Evolutionary conservation across 1,139 yeast genomes (phyloP).

Genomic region (Keqinozyma sinolaborantium): DNA sequence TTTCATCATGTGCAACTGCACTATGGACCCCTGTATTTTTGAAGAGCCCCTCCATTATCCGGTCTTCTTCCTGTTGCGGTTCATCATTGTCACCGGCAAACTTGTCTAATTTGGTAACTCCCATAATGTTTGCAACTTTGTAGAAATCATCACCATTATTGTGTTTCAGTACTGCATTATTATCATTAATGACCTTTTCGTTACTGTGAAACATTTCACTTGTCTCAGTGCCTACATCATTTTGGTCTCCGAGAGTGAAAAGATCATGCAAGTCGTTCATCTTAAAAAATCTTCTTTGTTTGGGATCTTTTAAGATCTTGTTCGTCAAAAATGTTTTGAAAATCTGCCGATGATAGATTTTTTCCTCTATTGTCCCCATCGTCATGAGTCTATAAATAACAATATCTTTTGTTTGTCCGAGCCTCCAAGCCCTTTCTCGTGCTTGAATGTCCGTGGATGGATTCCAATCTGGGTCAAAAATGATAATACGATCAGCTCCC

Average conservation of each 20-base stretch:
- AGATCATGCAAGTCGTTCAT: conserved; percentile 88
- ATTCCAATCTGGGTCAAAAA: conserved; percentile 97
- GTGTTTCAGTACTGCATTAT: conserved; percentile 24
- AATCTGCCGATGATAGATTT: conserved; percentile 93
- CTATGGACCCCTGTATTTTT: conserved; percentile 73
- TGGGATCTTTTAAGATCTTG: conserved; percentile 92
- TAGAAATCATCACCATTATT: conserved; percentile 53
- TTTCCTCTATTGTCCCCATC: conserved; percentile 94
- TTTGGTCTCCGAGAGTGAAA: conserved; percentile 76
- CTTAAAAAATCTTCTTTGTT: conserved; percentile 88
- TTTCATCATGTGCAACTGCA: conserved; percentile 74
- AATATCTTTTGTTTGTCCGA: conserved; percentile 94
- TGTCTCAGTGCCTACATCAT: conserved; percentile 63
- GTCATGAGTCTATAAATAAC: conserved; percentile 88
- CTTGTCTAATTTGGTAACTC: conserved; percentile 51
- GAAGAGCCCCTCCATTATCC: conserved; percentile 74
- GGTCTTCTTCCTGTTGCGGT: conserved; percentile 34
- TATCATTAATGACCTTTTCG: conserved; percentile 23
- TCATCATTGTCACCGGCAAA: conserved; percentile 43
- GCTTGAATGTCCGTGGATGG: conserved; percentile 98
- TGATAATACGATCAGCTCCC: conserved; percentile 93
- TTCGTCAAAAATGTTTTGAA: conserved; percentile 93
- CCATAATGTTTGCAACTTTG: conserved; percentile 49
- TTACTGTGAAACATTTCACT: conserved; percentile 61
- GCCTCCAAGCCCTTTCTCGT: conserved; percentile 93